Base-by-base conservation (phyloP, 1,284 basidiomycete species). In the Mrakiaceae sp. region DNA sequence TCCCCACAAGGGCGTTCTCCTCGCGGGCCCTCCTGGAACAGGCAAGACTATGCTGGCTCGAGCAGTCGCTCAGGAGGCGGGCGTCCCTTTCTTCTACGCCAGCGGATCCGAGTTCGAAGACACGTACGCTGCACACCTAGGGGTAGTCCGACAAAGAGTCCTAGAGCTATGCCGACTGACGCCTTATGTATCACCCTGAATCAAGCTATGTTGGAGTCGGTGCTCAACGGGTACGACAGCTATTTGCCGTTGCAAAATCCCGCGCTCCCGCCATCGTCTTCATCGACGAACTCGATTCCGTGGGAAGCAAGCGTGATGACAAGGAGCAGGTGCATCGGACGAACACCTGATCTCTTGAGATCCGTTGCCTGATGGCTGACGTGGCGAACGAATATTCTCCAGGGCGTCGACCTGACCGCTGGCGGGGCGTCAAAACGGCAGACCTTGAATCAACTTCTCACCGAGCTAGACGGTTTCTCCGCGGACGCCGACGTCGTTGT, bases 1-100 rank as follows among this genome's bases (percentile, higher is more conserved):
- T 75, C 79, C 96, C 27, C 90, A 93, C 2, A 93, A 94, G 74
- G 93, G 93, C 71, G 85, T 96, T 54, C 79, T 96, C 9, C 81
- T 96, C 53, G 93, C 90, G 40, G 91, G 91, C 8, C 77, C 71
- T 42, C 70, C 71, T 9, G 90, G 94, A 71, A 98, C 95, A 16
- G 95, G 95, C 74, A 98, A 98, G 80, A 98, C 95, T 1, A 84
- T 98, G 81, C 81, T 98, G 11, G 95, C 95, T 3, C 82, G 94
- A 67, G 95, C 95, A 9, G 89, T 98, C 5, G 95, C 95, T 12
- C 96, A 96, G 63, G 94, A 98, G 78, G 96, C 95, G 9, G 95
- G 89, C 53, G 93, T 97, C 70, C 88, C 89, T 3, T 93, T 93
- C 79, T 86, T 93, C 74, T 90, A 88, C 71, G 86, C 88, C 55